Evolutionary conservation across 2,329 filamentous ascomycete species (phyloP), one percentile per base, ranked within the genome.

Genomic region (Aspergillus sergii): DNA sequence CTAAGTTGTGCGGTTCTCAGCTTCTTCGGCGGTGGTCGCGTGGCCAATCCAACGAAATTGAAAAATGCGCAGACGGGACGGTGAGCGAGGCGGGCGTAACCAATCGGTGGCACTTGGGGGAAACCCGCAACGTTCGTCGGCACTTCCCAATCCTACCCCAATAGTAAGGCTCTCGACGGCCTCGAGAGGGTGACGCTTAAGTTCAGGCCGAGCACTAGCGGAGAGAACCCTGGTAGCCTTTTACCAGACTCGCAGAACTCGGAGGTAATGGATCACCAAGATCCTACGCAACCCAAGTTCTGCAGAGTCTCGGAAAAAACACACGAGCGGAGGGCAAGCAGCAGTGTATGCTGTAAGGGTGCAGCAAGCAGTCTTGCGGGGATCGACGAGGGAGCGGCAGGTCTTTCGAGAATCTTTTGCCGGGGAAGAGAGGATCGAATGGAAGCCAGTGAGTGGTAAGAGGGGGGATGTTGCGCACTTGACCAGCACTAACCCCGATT

Each of bases 21-120:
- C 76, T 67, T 78, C 78, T 72, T 82, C 82, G 64, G 77, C 71
- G 67, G 79, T 72, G 69, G 76, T 78, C 72, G 80, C 67, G 65
- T 83, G 82, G 68, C 73, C 68, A 67, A 80, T 78, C 66, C 74
- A 78, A 78, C 65, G 73, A 70, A 79, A 76, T 79, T 60, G 69
- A 68, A 70, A 69, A 66, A 67, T 70, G 71, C 64, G 69, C 72
- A 64, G 59, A 65, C 64, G 70, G 70, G 62, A 67, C 50, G 64
- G 58, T 68, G 68, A 55, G 66, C 60, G 63, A 64, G 61, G 63
- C 36, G 56, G 62, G 51, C 16, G 55, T 60, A 58, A 59, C 57
- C 58, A 63, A 66, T 67, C 65, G 62, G 68, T 64, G 59, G 64
- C 60, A 58, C 60, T 51, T 51, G 57, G 64, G 60, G 41, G 46